A percentile compares a stretch with the other conserved stretches of the same genome.
Evolutionary conservation across 345 rosid genomes (phyloP).

Genomic region (Gossypium herbaceum): DNA sequence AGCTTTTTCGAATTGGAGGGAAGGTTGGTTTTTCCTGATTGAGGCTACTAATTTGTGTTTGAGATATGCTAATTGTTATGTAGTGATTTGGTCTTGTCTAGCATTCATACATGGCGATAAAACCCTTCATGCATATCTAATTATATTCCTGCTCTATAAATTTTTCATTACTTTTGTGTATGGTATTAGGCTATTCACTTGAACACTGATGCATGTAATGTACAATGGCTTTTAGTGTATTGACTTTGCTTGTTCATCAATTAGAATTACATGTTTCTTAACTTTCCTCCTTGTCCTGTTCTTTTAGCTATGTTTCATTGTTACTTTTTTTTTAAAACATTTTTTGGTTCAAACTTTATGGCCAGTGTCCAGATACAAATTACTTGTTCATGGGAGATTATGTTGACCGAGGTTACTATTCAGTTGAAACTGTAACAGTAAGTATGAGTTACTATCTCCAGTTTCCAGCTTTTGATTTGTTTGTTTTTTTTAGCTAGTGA

Average conservation of each 20-base stretch:
- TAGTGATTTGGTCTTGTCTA: too few species aligned
- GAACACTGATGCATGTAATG: background rate
- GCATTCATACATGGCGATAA: background rate
- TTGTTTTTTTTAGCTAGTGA: background rate
- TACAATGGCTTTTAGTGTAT: background rate
- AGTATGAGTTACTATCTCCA: conserved; percentile 15
- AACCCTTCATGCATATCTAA: background rate
- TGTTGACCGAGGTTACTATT: conserved; percentile 95
- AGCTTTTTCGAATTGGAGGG: conserved; percentile 94
- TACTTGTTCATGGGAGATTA: conserved; percentile 97
- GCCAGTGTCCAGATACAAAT: conserved; percentile 92
- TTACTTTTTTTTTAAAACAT: background rate
- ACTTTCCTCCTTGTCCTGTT: background rate
- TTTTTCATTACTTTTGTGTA: background rate
- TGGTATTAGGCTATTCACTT: background rate
- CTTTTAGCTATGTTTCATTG: background rate
- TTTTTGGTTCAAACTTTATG: conserved; percentile 16
- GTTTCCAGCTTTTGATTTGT: conserved; percentile 1
- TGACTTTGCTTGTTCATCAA: background rate
- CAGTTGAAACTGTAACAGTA: conserved; percentile 96
- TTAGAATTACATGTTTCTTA: background rate
- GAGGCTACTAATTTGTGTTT: background rate
- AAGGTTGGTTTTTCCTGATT: conserved; percentile 52
- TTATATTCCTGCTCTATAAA: background rate
- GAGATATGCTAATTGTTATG: too few species aligned